Conservation (phyloP, 2,329 filamentous ascomycete species). For the Stenocarpella maydis region DNA sequence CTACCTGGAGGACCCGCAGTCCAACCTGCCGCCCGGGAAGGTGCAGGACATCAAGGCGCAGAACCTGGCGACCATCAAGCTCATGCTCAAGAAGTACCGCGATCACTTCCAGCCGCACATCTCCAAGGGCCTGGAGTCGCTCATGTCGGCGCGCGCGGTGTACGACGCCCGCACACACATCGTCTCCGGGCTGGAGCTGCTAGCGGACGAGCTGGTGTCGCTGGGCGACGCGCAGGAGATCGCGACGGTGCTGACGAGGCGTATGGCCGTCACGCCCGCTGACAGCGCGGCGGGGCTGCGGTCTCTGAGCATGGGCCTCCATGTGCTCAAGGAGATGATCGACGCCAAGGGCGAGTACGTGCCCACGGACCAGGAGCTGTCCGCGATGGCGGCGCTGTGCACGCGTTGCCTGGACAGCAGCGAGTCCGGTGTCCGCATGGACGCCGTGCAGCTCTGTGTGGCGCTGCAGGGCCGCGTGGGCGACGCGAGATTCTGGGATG, state of each 20-base stretch:
- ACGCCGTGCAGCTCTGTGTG: slow-evolving; percentile 82
- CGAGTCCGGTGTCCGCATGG: slow-evolving; percentile 73
- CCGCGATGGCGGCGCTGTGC: slow-evolving; percentile 58
- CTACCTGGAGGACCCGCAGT: slow-evolving; percentile 71
- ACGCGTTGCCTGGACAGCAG: slow-evolving; percentile 66
- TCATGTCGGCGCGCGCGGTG: slow-evolving; percentile 69
- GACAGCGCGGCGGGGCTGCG: slow-evolving; percentile 57
- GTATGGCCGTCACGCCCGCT: slow-evolving; percentile 55
- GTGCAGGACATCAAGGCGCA: slow-evolving; percentile 77
- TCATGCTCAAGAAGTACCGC: slow-evolving; percentile 73
- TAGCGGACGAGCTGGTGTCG: slow-evolving; percentile 75
- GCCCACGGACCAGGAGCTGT: slow-evolving; percentile 61
- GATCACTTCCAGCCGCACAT: slow-evolving; percentile 74
- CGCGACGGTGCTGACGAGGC: slow-evolving; percentile 59
- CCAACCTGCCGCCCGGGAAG: slow-evolving; percentile 67
- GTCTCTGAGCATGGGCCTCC: slow-evolving; percentile 68
- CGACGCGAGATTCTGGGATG: slow-evolving; percentile 72
- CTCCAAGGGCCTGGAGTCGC: slow-evolving; percentile 70
- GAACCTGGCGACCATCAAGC: slow-evolving; percentile 76
- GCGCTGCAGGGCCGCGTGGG: slow-evolving; percentile 71
- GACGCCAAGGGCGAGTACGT: slow-evolving; percentile 56
- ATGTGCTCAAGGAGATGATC: slow-evolving; percentile 68
- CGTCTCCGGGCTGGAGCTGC: slow-evolving; percentile 75
- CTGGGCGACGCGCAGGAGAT: slow-evolving; percentile 72
- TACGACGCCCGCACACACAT: slow-evolving; percentile 77